Evolutionary conservation across 202 grass and related monocot genomes (phyloP).

Genomic region (Setaria italica): DNA sequence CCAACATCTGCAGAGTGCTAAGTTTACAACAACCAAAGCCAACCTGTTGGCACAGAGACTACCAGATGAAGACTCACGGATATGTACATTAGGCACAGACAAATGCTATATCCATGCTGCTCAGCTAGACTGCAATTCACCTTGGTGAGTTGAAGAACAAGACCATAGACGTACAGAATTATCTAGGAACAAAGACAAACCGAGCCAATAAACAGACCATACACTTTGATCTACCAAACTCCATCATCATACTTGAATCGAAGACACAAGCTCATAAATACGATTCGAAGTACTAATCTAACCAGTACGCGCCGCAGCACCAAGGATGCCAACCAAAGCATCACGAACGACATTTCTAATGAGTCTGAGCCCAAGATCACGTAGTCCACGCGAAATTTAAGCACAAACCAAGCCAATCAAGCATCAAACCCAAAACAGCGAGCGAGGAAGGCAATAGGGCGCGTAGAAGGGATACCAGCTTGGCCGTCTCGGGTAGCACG

Average conservation of each 20-base stretch:
- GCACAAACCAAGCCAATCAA: conserved; percentile 21
- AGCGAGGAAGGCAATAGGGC: background rate
- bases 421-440: conserved; percentile 33
- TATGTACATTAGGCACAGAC: background rate
- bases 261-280: conserved; percentile 21
- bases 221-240: conserved; percentile 17
- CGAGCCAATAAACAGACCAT: conserved; percentile 23
- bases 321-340: conserved; percentile 27
- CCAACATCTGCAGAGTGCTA: background rate
- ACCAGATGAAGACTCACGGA: background rate
- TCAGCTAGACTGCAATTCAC: background rate
- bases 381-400: conserved; percentile 28
- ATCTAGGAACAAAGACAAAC: background rate
- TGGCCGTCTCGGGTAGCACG: conserved; percentile 75
- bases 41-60: background rate
- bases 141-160: conserved; percentile 14
- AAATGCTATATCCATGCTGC: background rate
- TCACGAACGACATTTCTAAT: conserved; percentile 14
- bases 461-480: conserved; percentile 65
- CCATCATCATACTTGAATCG: conserved; percentile 8
- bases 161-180: conserved; percentile 1
- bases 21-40: conserved; percentile 3
- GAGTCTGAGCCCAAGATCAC: conserved; percentile 44
- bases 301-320: conserved; percentile 9
- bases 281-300: background rate